Base-by-base conservation (phyloP, 352 stramenopile genomes). In the Phytophthora sp. region DNA sequence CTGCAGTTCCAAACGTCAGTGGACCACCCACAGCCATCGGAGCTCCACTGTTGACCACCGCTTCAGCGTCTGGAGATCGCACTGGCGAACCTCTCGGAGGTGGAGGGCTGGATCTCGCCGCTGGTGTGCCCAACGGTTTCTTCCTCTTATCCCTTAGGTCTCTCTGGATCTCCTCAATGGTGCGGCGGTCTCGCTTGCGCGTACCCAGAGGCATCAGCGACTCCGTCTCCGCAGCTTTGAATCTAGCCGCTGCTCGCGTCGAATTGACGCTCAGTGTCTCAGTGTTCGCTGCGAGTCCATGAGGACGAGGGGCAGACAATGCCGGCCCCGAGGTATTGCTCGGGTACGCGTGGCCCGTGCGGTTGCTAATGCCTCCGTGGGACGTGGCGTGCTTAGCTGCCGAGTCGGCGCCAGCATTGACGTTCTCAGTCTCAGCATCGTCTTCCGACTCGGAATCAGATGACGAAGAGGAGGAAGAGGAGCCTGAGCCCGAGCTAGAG, bases 151-250 rank as follows among this genome's bases (percentile, higher is more conserved):
- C 89, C 45, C 84, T 67, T 20, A 95, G 58, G 55, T 95, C 88
- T 50, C 84, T 73, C 56, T 95, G 88, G 53, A 95, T 95, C 63
- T 95, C 84, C 45, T 95, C 88, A 56, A 95, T 95, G n/a, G 88
- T 93, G 20, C 88, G 85, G 56, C 88, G 84, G 49, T 95, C 88
- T 42, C 88, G 73, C 61, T 94, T 95, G 65, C 89, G 90, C 15
- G 88, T 95, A 41, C 84, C 84, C 8, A 95, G 69, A n/a, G 88
- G 73, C 79, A 92, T 93, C 65, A 95, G 66, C 6, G 69, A 76
- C 30, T 79, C 67, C 3, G 71, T 62, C 24, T 81, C 75, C 2
- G 67, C 45, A 39, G 71, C 71, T 47, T 84, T 84, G 49, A 94
- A 93, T 26, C 87, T 81, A 29, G 76, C 72, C 0, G 76, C 84